Conservation (phyloP, 495 filamentous ascomycete genomes). For the Jackrogersella minutella region DNA sequence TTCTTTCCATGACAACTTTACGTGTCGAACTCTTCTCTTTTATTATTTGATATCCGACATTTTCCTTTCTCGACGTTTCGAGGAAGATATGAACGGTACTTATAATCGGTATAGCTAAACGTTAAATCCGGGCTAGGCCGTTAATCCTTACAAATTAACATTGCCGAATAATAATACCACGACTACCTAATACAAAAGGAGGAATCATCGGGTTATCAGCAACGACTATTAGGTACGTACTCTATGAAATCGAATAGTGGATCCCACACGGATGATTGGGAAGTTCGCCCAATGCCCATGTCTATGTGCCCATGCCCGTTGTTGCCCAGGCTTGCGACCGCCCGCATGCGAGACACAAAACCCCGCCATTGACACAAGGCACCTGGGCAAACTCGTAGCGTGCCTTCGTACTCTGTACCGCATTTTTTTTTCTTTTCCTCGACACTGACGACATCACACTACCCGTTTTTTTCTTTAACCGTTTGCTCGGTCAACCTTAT, state of each 20-base stretch:
- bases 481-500: constrained; percentile 3
- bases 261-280: too few species aligned
- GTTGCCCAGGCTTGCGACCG: background rate
- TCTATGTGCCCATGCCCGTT: background rate
- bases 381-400: constrained; percentile 28
- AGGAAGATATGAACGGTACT: too few species aligned
- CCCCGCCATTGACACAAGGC: constrained; percentile 38
- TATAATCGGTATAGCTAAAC: too few species aligned
- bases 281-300: too few species aligned
- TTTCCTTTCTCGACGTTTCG: too few species aligned
- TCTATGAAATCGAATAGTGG: too few species aligned
- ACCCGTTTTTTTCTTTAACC: constrained; percentile 18
- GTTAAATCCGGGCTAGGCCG: background rate
- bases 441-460: constrained; percentile 40
- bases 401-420: constrained; percentile 2
- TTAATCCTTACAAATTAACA: background rate
- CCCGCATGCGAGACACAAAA: constrained; percentile 41
- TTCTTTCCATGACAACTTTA: background rate
- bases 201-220: background rate
- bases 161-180: background rate
- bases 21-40: too few species aligned
- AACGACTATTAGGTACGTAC: background rate
- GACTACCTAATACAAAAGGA: constrained; percentile 8
- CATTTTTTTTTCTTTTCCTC: constrained; percentile 22
- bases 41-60: too few species aligned